Conservation (phyloP, 2,329 filamentous ascomycete species). For the Incumbomyces lentus region DNA sequence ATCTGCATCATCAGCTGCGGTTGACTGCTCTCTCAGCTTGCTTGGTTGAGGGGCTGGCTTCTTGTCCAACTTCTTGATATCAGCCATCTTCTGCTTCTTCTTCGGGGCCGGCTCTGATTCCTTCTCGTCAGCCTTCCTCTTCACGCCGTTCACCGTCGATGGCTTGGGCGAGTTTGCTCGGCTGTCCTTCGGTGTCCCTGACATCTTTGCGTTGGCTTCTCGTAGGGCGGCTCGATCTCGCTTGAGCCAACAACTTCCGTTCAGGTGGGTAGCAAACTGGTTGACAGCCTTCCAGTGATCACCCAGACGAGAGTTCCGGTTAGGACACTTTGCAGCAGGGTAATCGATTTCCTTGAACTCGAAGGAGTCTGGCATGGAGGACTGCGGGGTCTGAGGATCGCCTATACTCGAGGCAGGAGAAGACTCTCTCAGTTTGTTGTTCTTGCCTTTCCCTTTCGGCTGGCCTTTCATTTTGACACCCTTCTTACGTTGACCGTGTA, state of each 20-base stretch:
- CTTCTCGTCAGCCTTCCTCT: constrained; percentile 20
- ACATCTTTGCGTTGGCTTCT: constrained; percentile 21
- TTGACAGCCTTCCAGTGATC: constrained; percentile 23
- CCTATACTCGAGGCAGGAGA: constrained; percentile 24
- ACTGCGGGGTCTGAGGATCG: constrained; percentile 19
- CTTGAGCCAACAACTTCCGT: constrained; percentile 20
- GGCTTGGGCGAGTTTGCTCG: constrained; percentile 21
- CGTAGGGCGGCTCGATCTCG: constrained; percentile 18
- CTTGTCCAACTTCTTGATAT: constrained; percentile 14
- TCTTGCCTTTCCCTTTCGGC: constrained; percentile 36
- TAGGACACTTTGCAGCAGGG: constrained; percentile 21
- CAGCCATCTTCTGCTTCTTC: constrained; percentile 18
- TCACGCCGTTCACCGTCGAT: constrained; percentile 14
- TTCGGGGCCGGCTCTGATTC: constrained; percentile 10
- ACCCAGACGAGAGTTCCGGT: constrained; percentile 19
- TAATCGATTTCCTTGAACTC: constrained; percentile 22
- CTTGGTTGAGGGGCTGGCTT: constrained; percentile 15
- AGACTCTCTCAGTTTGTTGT: constrained; percentile 36
- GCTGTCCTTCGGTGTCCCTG: constrained; percentile 19
- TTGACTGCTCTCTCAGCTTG: constrained; percentile 18
- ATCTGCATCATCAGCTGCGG: constrained; percentile 13
- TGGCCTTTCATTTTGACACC: constrained; percentile 22
- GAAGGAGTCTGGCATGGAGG: constrained; percentile 19
- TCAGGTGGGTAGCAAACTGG: constrained; percentile 20
- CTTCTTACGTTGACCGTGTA: constrained; percentile 40